Evolutionary conservation across 139 green algal species (phyloP), one percentile per base, ranked within the genome.

Genomic region (Spirogloea muscicola): DNA sequence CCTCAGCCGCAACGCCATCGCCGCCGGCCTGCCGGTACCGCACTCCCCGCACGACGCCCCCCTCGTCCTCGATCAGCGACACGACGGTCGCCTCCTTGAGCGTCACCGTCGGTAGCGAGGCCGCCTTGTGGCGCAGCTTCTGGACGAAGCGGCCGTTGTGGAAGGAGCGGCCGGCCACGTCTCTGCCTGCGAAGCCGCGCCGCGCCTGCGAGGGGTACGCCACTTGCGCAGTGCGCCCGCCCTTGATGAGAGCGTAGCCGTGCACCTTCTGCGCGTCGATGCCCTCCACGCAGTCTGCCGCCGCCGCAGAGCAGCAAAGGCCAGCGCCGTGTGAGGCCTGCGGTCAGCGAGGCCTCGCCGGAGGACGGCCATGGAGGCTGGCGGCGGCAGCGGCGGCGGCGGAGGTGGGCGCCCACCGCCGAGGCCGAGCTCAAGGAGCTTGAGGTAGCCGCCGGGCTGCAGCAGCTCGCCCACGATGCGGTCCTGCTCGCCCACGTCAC

Each of bases 401-500:
- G n/a, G n/a, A n/a, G n/a, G n/a, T n/a, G n/a, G n/a, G n/a, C n/a
- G n/a, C n/a, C n/a, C n/a, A 81, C 73, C 68, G 41, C 84, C 86
- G 60, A 98, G 81, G 0, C 94, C 94, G 48, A 98, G 87, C n/a
- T 84, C 67, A 46, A 96, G 92, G 2, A 98, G 87, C 85, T 87
- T 88, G 34, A 96, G 72, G 72, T 94, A 96, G 61, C 94, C 94
- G 5, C 94, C 94, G 3, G 94, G 94, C 85, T 98, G 94, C 69
- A 98, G 87, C 77, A 98, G 87, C 88, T 98, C 94, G 0, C 94
- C 94, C n/a, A 98, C 90, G 38, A 98, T 98, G n/a, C 94, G 84
- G 78, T 98, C 93, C 34, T 94, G 94, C 86, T 97, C 89, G 3
- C 64, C 58, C 4, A 98, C 74, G 66, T 97, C 92, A 0, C 92